Conservation (phyloP, 257 asterid species). For the Lycium barbarum region DNA sequence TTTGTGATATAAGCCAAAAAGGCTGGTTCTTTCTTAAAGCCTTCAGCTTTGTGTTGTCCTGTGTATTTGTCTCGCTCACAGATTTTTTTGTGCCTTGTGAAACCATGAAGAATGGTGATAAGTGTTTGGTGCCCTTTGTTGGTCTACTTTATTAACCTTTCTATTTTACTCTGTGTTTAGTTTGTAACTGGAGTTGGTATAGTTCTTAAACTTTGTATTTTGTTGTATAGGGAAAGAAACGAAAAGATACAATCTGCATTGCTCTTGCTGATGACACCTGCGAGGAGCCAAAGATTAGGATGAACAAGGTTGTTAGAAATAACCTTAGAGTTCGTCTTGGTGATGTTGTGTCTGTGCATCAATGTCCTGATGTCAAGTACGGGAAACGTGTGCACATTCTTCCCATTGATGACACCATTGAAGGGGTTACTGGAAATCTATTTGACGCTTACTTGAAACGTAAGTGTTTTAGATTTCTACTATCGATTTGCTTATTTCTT, state of each 20-base stretch:
- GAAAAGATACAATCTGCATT: conserved; percentile 73
- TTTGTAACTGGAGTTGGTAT: background rate
- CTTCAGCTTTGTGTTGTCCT: background rate
- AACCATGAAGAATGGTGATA: background rate
- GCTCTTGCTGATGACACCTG: conserved; percentile 82
- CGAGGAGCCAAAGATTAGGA: conserved; percentile 79
- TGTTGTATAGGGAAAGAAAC: conserved; percentile 70
- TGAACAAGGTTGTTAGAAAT: conserved; percentile 80
- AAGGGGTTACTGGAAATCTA: conserved; percentile 79
- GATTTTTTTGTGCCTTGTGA: background rate
- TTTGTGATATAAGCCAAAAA: conserved; percentile 15
- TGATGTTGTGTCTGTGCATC: conserved; percentile 85
- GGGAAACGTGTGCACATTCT: conserved; percentile 90
- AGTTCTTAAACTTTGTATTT: background rate
- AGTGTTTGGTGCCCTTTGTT: background rate
- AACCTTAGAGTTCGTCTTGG: conserved; percentile 91
- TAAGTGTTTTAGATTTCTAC: conserved; percentile 44
- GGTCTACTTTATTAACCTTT: background rate
- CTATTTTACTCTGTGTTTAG: background rate
- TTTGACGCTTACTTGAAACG: conserved; percentile 80
- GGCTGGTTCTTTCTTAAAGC: background rate
- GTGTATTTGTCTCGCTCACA: background rate
- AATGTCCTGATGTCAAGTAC: conserved; percentile 85
- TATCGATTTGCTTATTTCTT: conserved; percentile 20
- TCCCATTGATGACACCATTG: conserved; percentile 78